Evolutionary conservation across 2,329 filamentous ascomycete genomes (phyloP), one percentile per base, ranked within the genome.

Genomic region (Sporothrix schenckii): DNA sequence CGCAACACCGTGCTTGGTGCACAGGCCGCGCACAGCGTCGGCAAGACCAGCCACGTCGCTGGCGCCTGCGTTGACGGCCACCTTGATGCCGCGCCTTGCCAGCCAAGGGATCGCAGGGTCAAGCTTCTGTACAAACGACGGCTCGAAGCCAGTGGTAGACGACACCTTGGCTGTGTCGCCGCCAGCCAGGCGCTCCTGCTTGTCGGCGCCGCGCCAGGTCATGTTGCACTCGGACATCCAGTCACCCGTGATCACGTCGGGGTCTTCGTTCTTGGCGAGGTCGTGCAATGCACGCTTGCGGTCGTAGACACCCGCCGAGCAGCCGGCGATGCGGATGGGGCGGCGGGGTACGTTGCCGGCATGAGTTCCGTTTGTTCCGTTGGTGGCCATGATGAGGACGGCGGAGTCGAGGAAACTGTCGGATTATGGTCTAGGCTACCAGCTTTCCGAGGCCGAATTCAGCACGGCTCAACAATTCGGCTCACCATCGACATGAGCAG

Each of bases 221-320:
- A 79, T 78, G 58, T 76, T 79, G 72, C 76, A 78, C 61, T 78
- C 77, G 61, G 77, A 78, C 65, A 78, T 74, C 76, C 77, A 77
- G 74, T 77, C 70, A 72, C 75, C 50, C 74, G 78, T 11, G 73
- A 80, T 78, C 71, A 76, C 75, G 72, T 78, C 77, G 54, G 77
- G 74, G 41, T 77, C 75, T 73, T 77, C 73, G 77, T 80, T 76
- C 73, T 79, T 80, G 66, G 81, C 80, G 27, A 83, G 76, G 54
- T 80, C 79, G 44, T 77, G 74, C 69, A 81, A 81, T 70, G 81
- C 80, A 19, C 80, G 77, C 71, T 81, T 80, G 47, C 81, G 77
- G 74, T 82, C 81, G 27, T 80, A 80, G 76, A 82, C 82, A 39
- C 80, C 80, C 24, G 81, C 81, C 14, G 80, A 81, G 60, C 80